Base-by-base conservation (phyloP, 352 stramenopile genomes). In the Pythium dissimile region DNA sequence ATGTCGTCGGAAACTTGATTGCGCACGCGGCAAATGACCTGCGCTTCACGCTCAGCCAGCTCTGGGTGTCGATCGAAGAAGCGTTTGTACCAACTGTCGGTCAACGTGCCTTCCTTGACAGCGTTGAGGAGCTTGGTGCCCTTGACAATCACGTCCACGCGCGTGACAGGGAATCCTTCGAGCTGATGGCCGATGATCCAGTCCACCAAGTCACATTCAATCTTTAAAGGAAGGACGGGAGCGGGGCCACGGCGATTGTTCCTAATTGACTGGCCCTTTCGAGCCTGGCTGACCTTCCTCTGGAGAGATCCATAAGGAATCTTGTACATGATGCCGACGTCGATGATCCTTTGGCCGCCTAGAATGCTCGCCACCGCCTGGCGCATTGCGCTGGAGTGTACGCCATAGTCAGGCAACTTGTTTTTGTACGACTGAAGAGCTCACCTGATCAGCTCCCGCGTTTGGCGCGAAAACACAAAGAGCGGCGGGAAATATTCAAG, bases 11-110 rank as follows among this genome's bases (percentile, higher is more conserved):
- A 26, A 1, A 70, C 38, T 37, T 26, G 38, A 34, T 72, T 72
- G 2, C 60, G 59, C 3, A n/a, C 48, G 3, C 37, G 24, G 1
- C 41, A 51, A 1, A 71, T 26, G 2, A 52, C 27, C 32, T 74
- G 59, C 8, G 67, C 59, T 9, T 44, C 49, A 0, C 67, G 32
- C 2, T 1, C 18, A 1, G 49, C 35, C 0, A 75, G 49, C 0
- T 35, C 16, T 1, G 51, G 55, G 23, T 63, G 42, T 0, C 54
- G 67, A 24, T 54, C 28, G 5, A 53, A n/a, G 21, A 67, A 72
- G 2, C 63, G 54, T 3, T 50, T 26, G 32, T 72, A 72, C 57
- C 68, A 72, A 15, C 43, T 24, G n/a, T 50, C 43, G 24, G 43
- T 50, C 27, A 50, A 23, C 23, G 43, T 50, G n/a, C 43, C 43